phyloP scores from a whole-genome alignment of 768 basidiomycete species.

The Suillus americanus region DNA sequence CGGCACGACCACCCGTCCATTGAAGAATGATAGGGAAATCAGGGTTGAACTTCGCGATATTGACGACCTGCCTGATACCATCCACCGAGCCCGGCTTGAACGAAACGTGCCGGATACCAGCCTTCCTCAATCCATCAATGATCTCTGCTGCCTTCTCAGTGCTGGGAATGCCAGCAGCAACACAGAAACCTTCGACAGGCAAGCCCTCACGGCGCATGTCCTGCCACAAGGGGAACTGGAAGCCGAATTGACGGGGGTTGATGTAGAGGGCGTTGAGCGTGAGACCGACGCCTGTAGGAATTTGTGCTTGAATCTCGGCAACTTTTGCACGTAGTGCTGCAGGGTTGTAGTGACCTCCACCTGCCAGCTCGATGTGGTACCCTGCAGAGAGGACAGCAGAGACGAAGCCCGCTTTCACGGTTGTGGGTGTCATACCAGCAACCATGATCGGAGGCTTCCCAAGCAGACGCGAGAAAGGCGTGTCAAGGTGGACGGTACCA shows the following conservation, averaged over 20 bases:
- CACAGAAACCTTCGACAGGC: conserved; percentile 98
- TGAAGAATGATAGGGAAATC: conserved; percentile 97
- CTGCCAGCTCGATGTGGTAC: conserved; percentile 95
- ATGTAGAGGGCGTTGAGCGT: conserved; percentile 97
- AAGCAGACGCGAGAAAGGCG: conserved; percentile 92
- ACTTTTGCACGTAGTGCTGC: conserved; percentile 87
- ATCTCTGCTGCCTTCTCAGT: conserved; percentile 98
- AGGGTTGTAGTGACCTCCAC: conserved; percentile 96
- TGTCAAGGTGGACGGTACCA: conserved; percentile 90
- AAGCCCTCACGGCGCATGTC: conserved; percentile 95
- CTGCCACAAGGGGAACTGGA: conserved; percentile 98
- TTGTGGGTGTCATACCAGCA: conserved; percentile 98
- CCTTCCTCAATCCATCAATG: conserved; percentile 74
- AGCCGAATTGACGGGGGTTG: conserved; percentile 94
- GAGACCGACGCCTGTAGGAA: conserved; percentile 87
- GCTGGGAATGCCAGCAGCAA: conserved; percentile 95
- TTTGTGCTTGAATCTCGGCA: conserved; percentile 83
- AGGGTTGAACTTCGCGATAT: conserved; percentile 91
- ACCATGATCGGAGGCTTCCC: conserved; percentile 99
- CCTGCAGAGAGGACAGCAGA: conserved; percentile 90
- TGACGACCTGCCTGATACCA: conserved; percentile 95
- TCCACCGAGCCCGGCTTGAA: conserved; percentile 99
- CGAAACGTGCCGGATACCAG: conserved; percentile 93
- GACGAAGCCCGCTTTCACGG: conserved; percentile 94
- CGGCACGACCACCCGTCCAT: conserved; percentile 99